phyloP scores from a whole-genome alignment of 1,284 basidiomycete species.

The Limonomyces culmigenus region DNA sequence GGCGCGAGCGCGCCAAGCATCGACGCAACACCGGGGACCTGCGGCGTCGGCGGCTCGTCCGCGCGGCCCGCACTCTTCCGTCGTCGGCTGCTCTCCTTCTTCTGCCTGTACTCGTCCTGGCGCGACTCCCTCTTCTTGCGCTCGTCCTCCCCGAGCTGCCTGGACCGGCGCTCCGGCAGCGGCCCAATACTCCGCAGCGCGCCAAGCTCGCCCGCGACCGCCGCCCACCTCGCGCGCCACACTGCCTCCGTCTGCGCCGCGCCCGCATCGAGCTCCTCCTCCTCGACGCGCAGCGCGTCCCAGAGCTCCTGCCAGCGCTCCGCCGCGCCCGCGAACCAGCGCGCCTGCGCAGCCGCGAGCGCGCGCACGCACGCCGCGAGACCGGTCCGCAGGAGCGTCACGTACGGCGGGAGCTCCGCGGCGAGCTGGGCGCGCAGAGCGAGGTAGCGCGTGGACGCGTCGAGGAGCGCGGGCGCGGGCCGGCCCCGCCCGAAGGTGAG shows the following conservation, averaged over 20 bases:
- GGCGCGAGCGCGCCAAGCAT: background rate
- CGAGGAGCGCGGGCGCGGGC: constrained; percentile 42
- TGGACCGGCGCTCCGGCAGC: background rate
- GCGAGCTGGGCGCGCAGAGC: constrained; percentile 54
- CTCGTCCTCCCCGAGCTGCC: background rate
- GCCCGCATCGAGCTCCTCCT: constrained; percentile 49
- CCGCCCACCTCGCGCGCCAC: constrained; percentile 47
- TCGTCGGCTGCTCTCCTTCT: no score
- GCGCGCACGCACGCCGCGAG: constrained; percentile 29
- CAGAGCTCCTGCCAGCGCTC: constrained; percentile 59
- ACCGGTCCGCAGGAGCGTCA: constrained; percentile 39
- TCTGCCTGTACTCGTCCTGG: no score
- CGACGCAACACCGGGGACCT: background rate
- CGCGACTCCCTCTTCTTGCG: background rate
- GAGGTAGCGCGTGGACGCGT: constrained; percentile 46
- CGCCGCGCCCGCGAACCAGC: constrained; percentile 38
- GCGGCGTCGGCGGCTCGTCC: background rate
- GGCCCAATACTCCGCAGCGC: constrained; percentile 21
- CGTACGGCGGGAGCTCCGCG: constrained; percentile 46
- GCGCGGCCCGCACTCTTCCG: no score
- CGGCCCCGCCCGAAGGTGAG: constrained; percentile 41
- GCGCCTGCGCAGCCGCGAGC: constrained; percentile 35
- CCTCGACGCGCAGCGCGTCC: constrained; percentile 62
- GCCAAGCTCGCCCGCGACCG: constrained; percentile 33
- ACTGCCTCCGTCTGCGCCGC: constrained; percentile 47